Percentiles rank a stretch among this genome's conserved stretches.
phyloP scores from a whole-genome alignment of 2,329 filamentous ascomycete genomes.

The Lasiodiplodia hormozganensis region DNA sequence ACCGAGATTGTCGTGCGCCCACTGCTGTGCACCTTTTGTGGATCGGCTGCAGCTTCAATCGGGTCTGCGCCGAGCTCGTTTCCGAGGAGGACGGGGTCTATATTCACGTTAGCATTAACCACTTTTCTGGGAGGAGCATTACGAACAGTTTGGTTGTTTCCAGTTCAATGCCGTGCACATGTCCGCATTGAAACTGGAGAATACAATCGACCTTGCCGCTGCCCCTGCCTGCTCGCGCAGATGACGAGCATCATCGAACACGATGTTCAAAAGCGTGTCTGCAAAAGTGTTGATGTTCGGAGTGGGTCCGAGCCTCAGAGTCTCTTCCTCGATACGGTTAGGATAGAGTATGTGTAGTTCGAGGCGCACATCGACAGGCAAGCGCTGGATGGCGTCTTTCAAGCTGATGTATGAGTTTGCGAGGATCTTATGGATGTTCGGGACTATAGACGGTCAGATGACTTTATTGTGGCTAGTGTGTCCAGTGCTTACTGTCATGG shows the following conservation, averaged over 20 bases:
- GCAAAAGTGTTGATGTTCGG: conserved; percentile 86
- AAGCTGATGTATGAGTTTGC: conserved; percentile 81
- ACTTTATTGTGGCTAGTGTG: too few relatives aligned
- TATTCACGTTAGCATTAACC: background rate
- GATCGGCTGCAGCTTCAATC: conserved; percentile 41
- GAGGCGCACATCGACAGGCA: conserved; percentile 82
- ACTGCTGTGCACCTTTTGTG: conserved; percentile 61
- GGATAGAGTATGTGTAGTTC: conserved; percentile 95
- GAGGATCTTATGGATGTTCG: conserved; percentile 74
- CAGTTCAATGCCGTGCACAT: conserved; percentile 96
- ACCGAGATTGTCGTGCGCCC: conserved; percentile 82
- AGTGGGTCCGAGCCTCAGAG: conserved; percentile 73
- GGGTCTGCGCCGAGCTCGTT: conserved; percentile 82
- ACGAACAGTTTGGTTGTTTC: conserved; percentile 94
- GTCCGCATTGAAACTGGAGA: conserved; percentile 89
- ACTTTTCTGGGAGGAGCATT: too few relatives aligned
- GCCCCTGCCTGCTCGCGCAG: conserved; percentile 68
- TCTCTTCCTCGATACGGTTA: conserved; percentile 73
- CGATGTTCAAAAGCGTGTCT: conserved; percentile 80
- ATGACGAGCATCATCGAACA: conserved; percentile 87
- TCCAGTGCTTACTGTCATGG: conserved; percentile 35
- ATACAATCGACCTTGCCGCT: conserved; percentile 84
- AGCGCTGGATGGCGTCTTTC: conserved; percentile 73
- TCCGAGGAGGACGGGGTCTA: conserved; percentile 89
- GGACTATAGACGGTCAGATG: conserved; percentile 35